Percentiles rank a stretch among this genome's conserved stretches.
phyloP scores from a whole-genome alignment of 2,329 filamentous ascomycete genomes.

The Ophiostoma himal-ulmi region DNA sequence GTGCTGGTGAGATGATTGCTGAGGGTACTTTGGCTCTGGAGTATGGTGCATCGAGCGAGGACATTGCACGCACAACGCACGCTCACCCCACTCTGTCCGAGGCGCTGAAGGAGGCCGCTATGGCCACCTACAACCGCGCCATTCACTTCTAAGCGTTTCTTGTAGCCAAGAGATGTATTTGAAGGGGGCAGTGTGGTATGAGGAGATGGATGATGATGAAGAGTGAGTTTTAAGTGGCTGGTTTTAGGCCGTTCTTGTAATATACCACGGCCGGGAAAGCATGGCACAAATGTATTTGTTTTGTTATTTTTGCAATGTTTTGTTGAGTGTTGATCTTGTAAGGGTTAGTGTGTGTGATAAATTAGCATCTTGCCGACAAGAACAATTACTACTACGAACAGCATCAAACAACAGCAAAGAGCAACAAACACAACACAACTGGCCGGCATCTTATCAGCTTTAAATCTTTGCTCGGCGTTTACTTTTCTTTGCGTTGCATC shows the following conservation, averaged over 20 bases:
- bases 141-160: constrained; percentile 74
- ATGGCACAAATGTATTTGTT: constrained; percentile 14
- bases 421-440: background rate
- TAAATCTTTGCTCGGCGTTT: background rate
- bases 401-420: background rate
- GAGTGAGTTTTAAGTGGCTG: constrained; percentile 8
- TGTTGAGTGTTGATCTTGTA: background rate
- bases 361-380: background rate
- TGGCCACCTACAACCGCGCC: constrained; percentile 91
- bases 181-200: background rate
- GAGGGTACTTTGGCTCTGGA: constrained; percentile 92
- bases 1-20: constrained; percentile 98
- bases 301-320: background rate
- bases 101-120: constrained; percentile 99
- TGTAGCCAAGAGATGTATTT: background rate
- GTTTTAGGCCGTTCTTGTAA: constrained; percentile 15
- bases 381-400: background rate
- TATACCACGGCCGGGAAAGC: constrained; percentile 16
- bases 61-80: constrained; percentile 90
- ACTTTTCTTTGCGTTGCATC: constrained; percentile 5
- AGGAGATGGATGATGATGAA: constrained; percentile 3
- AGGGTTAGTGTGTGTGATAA: background rate
- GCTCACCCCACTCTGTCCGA: constrained; percentile 93
- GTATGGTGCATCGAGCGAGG: constrained; percentile 92
- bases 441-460: background rate